phyloP scores from a whole-genome alignment of 2,329 filamentous ascomycete species.

The Thelonectria olida region DNA sequence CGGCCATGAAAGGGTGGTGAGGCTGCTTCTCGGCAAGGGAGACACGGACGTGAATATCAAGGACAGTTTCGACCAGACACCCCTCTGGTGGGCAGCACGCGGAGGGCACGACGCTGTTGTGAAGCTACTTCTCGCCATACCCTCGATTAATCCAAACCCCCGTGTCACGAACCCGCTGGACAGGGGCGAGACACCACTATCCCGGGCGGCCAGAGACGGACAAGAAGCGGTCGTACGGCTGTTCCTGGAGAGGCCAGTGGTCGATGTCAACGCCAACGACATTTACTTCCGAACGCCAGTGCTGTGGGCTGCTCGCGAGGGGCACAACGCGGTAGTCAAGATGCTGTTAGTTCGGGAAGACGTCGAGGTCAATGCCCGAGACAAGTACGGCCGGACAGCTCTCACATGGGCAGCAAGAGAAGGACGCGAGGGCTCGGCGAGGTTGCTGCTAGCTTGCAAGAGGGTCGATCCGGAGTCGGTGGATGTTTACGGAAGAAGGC shows the following conservation, averaged over 20 bases:
- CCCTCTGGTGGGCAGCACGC: not conserved
- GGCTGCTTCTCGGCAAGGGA: not conserved
- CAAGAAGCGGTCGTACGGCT: not conserved
- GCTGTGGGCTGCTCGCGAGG: not conserved
- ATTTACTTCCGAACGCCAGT: not conserved
- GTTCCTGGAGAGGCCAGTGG: not conserved
- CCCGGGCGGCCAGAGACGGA: not conserved
- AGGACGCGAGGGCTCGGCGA: not conserved
- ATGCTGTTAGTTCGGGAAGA: not conserved
- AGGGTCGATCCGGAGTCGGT: not conserved
- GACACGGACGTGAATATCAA: not conserved
- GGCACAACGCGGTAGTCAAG: not conserved
- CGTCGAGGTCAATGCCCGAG: not conserved
- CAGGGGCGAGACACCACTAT: not conserved
- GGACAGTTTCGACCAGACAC: not conserved
- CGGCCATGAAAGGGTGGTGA: not conserved
- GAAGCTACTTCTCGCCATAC: not conserved
- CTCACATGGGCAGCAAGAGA: not conserved
- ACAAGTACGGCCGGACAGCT: not conserved
- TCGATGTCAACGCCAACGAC: not conserved
- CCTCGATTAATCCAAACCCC: not conserved
- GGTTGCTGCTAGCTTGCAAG: not conserved
- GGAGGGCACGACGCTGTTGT: too few relatives aligned
- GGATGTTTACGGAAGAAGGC: not conserved
- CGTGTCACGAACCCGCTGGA: not conserved